Evolutionary conservation across 768 basidiomycete species (phyloP).

Genomic region (Mycena latifolia): DNA sequence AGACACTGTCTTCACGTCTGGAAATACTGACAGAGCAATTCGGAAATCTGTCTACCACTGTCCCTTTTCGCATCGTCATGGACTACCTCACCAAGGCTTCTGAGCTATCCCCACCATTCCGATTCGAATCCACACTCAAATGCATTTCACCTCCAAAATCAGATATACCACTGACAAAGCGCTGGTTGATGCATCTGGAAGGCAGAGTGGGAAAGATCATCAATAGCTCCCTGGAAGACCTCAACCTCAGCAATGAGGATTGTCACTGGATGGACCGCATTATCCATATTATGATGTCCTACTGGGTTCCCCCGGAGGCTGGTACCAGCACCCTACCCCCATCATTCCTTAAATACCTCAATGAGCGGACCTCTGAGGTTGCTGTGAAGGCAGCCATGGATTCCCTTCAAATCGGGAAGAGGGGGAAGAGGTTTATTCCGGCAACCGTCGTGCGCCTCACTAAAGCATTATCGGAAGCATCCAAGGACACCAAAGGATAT

Average conservation of each 20-base stretch:
- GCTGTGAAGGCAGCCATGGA: background rate
- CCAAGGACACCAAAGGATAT: background rate
- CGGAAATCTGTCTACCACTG: background rate
- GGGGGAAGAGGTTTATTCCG: background rate
- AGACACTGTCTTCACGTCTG: background rate
- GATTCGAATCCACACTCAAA: background rate
- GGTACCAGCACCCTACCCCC: background rate
- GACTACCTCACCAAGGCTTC: background rate
- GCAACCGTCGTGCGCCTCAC: background rate
- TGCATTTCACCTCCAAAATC: slow-evolving; percentile 1
- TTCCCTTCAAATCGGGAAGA: background rate
- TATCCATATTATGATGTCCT: background rate
- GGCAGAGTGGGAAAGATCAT: background rate
- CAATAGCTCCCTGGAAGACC: background rate
- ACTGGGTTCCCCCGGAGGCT: background rate
- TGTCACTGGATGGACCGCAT: slow-evolving; percentile 3
- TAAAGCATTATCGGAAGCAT: too few species aligned
- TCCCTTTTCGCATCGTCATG: background rate
- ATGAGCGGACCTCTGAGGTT: background rate
- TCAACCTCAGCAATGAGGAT: background rate
- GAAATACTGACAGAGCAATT: background rate
- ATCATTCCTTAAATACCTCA: background rate
- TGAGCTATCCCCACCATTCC: background rate
- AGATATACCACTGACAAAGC: background rate
- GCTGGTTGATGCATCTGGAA: background rate